These are phyloP conservation scores for Oehlia diaphana DNA, from an alignment of 192 early-diverging fungal species.

Conservation along the genomic window DNA sequence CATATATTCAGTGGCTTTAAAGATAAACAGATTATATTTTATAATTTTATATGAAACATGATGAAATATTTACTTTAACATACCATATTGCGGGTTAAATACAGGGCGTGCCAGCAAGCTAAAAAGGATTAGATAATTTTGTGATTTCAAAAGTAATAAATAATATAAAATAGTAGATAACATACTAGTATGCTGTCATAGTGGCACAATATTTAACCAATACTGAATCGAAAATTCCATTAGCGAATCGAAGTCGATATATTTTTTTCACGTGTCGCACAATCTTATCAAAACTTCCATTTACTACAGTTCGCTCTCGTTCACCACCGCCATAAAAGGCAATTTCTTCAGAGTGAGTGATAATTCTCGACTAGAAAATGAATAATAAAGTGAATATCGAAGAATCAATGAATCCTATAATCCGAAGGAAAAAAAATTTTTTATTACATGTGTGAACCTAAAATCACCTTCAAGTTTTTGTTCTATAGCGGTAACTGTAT, in stretches of 20 bases:
- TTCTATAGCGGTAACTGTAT: constrained; percentile 68
- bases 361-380: constrained; percentile 62
- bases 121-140: constrained; percentile 29
- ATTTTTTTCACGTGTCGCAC: constrained; percentile 57
- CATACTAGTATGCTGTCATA: constrained; percentile 68
- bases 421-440: too few relatives aligned
- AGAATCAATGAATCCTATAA: neutral
- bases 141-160: too few relatives aligned
- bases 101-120: constrained; percentile 62
- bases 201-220: constrained; percentile 68
- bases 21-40: neutral
- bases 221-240: constrained; percentile 65
- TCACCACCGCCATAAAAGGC: constrained; percentile 73
- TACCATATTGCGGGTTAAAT: constrained; percentile 60
- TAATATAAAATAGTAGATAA: neutral
- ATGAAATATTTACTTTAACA: neutral
- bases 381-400: neutral
- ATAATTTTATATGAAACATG: neutral
- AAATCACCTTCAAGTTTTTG: constrained; percentile 81
- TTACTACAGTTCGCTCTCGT: constrained; percentile 67
- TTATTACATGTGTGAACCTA: constrained; percentile 69
- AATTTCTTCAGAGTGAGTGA: constrained; percentile 82
- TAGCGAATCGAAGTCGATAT: constrained; percentile 57
- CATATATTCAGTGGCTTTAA: constrained; percentile 56
- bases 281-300: constrained; percentile 63